Evolutionary conservation across 306 rosid species (phyloP).

Genomic region (Trifolium fragiferum): DNA sequence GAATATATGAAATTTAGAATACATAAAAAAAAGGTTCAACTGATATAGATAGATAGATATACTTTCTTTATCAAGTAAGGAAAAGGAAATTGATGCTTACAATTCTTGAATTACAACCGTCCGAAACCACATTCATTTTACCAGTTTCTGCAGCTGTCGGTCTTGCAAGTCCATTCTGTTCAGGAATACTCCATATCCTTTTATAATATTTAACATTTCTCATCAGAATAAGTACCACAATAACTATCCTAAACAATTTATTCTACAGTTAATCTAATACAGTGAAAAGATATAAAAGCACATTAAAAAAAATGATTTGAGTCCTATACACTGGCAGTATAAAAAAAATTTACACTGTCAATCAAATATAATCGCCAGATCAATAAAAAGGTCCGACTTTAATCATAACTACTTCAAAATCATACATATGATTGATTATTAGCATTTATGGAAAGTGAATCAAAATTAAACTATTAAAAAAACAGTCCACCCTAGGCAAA

Average conservation of each 20-base stretch:
- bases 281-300: not conserved
- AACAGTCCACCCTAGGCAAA: conserved; percentile 27
- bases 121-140: conserved; percentile 66
- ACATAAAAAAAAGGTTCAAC: no score
- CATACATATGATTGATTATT: not conserved
- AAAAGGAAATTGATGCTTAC: conserved; percentile 55
- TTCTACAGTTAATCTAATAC: conserved; percentile 14
- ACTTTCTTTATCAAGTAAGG: not conserved
- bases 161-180: conserved; percentile 61
- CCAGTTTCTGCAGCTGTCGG: conserved; percentile 67
- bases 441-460: not conserved
- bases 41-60: not conserved
- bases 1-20: no score
- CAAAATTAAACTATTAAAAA: not conserved
- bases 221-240: conserved; percentile 39
- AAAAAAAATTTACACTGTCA: not conserved
- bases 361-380: not conserved
- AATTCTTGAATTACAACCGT: conserved; percentile 75
- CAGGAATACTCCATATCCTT: conserved; percentile 93
- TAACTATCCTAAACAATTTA: not conserved
- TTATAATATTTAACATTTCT: conserved; percentile 16
- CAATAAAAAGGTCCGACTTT: not conserved
- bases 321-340: not conserved
- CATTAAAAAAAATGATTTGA: not conserved
- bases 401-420: not conserved